Base-by-base conservation (phyloP, 345 rosid genomes). In the Brassica carinata region DNA sequence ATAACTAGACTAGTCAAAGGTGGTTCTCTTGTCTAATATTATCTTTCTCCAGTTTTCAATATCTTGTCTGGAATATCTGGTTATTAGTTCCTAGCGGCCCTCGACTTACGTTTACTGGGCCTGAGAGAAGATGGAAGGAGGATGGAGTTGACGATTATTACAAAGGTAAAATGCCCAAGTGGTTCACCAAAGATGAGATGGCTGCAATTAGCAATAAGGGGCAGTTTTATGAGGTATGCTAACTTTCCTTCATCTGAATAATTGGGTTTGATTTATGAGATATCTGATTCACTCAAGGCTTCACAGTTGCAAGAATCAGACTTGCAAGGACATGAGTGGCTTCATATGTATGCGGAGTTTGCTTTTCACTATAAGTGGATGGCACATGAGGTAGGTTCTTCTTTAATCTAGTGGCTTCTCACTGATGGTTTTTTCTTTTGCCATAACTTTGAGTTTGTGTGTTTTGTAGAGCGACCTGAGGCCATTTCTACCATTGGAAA, bases 91-190 rank as follows among this genome's bases (percentile, higher is more conserved):
- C 58, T 14, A n/a, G 58, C n/a, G 58, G 58, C 58, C 58, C 58
- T n/a, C 19, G 19, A 53, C 2, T 18, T 45, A n/a, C 53, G 26
- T 23, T 23, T 23, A 23, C 26, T 53, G 58, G 58, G 58, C 58
- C 58, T 5, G 58, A 2, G 18, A 53, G 58, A 53, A 53, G 58
- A 53, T 53, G 58, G 58, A 53, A 53, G 19, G 58, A 53, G 3
- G 19, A n/a, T n/a, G 58, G 3, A 53, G 58, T 53, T n/a, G 58
- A 53, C 1, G 58, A n/a, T 53, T 53, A 2, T 53, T 53, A 53
- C 58, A n/a, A 53, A n/a, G 58, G 58, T 53, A n/a, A 53, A 53
- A 53, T 53, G 58, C 58, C 58, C 58, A 53, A 53, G 58, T 53
- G 58, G 58, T 53, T 53, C 1, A 53, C 58, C 18, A 53, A 51